Evolutionary conservation across 345 rosid species (phyloP), one percentile per base, ranked within the genome.

Genomic region (Dipteronia dyeriana): DNA sequence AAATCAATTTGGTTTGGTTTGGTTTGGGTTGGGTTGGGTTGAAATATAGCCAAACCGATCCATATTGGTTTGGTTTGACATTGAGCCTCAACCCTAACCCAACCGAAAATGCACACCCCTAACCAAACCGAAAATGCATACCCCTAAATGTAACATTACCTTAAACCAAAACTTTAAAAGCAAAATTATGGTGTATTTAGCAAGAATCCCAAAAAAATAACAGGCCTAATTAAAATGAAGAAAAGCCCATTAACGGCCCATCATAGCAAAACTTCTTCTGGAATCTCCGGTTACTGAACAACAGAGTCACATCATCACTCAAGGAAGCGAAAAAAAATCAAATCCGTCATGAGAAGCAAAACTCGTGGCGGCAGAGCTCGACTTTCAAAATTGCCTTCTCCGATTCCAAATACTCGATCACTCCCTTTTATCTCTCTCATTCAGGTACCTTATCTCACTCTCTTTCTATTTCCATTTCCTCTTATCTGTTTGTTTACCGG

Each of bases 281-380:
- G n/a, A 59, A 9, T n/a, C 63, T 59, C 22, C 26, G 5, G n/a
- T 53, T n/a, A 53, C 5, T 16, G n/a, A 49, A 5, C 23, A 20
- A 41, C 9, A 5, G 22, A 14, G 62, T 57, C 62, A n/a, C 11
- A 57, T 41, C 34, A 41, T 41, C 45, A 41, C 45, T 1, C 45
- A 41, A 41, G 11, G 45, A 41, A 41, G 45, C 45, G 11, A 34
- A 34, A 34, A 4, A 4, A 34, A 34, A 34, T 34, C 38, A 4
- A 4, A 34, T 34, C 38, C 1, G 1, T 59, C 63, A 78, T 78
- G 80, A 71, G 65, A 51, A 71, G 17, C 0, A 71, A 71, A 64
- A 71, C 57, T 20, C 31, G 66, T 61, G 76, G 65, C n/a, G 53
- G 45, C 63, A 17, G 29, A 17, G 64, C 71, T 71, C 65, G 76